Conservation (phyloP, 2,329 filamentous ascomycete species). For the Paracamarosporium sp. region DNA sequence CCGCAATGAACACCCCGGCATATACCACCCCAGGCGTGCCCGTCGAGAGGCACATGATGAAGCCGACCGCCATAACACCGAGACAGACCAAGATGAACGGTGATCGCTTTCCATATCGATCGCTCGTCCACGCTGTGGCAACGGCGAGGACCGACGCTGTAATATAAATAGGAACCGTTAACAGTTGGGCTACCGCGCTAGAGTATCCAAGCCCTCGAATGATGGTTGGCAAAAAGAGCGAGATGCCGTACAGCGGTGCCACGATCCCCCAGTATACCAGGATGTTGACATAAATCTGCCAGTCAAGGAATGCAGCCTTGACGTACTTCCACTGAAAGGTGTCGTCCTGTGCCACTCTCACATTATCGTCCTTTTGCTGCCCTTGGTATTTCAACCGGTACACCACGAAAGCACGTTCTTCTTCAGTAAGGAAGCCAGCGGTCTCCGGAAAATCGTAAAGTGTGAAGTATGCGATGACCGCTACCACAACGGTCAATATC, state of each 20-base stretch:
- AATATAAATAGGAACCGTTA: conserved; percentile 53
- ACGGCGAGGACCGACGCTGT: conserved; percentile 44
- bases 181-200: conserved; percentile 48
- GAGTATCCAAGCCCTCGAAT: conserved; percentile 50
- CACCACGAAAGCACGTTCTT: conserved; percentile 64
- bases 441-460: conserved; percentile 70
- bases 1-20: conserved; percentile 46
- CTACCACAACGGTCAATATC: conserved; percentile 44
- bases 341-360: conserved; percentile 72
- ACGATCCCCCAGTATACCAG: conserved; percentile 68
- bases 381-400: conserved; percentile 62
- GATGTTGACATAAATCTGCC: conserved; percentile 59
- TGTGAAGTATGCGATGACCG: conserved; percentile 54
- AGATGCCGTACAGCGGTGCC: conserved; percentile 47
- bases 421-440: conserved; percentile 62
- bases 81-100: conserved; percentile 43
- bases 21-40: conserved; percentile 43
- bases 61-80: conserved; percentile 43
- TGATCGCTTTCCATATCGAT: conserved; percentile 39
- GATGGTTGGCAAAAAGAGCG: conserved; percentile 56
- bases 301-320: conserved; percentile 54
- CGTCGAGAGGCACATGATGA: conserved; percentile 46
- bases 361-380: conserved; percentile 63
- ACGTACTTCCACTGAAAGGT: conserved; percentile 67
- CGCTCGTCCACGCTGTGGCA: conserved; percentile 38